These are phyloP conservation scores for Umbellularia californica DNA, from an alignment of 164 flowering plant species.

Conservation along the genomic window DNA sequence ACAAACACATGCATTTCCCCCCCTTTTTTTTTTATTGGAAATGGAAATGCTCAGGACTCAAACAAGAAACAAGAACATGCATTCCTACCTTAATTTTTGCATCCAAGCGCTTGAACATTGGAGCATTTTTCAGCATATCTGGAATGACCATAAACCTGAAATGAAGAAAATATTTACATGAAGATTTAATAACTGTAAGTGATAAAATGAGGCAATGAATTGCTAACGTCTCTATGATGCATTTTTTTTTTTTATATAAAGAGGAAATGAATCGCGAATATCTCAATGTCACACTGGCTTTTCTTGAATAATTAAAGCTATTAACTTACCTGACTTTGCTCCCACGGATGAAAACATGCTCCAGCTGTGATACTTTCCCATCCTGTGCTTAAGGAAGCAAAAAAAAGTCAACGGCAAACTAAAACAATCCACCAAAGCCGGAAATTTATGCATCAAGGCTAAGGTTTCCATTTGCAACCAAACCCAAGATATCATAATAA, in stretches of 20 bases:
- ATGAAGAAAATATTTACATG: neutral
- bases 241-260: neutral
- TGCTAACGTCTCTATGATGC: neutral
- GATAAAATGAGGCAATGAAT: neutral
- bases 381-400: neutral
- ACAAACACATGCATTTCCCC: too few species aligned
- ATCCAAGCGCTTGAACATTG: conserved; percentile 96
- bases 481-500: too few species aligned
- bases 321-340: conserved; percentile 85
- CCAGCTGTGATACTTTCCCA: conserved; percentile 70
- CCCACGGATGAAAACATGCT: conserved; percentile 96
- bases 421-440: neutral
- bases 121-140: conserved; percentile 97
- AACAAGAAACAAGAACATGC: neutral
- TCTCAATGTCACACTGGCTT: neutral
- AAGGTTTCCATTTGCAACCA: too few species aligned
- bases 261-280: neutral
- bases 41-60: neutral
- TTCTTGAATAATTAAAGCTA: neutral
- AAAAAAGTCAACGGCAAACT: neutral
- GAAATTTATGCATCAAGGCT: too few species aligned
- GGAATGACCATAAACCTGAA: conserved; percentile 29
- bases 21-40: too few species aligned
- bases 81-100: conserved; percentile 76
- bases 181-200: neutral